These are phyloP conservation scores for Boletus coccyginus DNA, from an alignment of 768 basidiomycete species.

Conservation along the genomic window DNA sequence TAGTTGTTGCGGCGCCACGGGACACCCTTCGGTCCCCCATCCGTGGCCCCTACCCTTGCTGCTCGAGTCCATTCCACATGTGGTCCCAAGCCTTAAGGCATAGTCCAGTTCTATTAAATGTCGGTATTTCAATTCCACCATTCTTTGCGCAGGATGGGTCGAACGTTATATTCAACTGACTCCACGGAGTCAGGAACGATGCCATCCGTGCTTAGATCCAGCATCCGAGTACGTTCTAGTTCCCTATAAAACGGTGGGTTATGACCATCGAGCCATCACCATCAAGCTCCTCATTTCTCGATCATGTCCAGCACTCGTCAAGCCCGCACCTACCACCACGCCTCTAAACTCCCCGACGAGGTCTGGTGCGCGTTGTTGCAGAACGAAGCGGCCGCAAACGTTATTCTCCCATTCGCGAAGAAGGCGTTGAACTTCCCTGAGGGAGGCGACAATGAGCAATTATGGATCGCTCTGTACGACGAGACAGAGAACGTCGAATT, in stretches of 20 bases:
- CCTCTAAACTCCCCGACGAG: constrained; percentile 10
- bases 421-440: constrained; percentile 17
- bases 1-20: background rate
- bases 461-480: constrained; percentile 32
- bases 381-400: constrained; percentile 35
- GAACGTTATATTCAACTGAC: background rate
- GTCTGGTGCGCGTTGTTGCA: constrained; percentile 30
- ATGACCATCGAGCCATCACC: background rate
- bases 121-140: background rate
- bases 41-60: background rate
- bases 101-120: background rate
- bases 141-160: background rate
- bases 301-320: constrained; percentile 12
- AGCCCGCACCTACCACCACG: constrained; percentile 2
- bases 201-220: too few relatives aligned
- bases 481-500: constrained; percentile 8
- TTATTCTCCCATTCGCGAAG: constrained; percentile 38
- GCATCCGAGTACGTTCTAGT: background rate
- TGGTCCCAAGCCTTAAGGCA: background rate
- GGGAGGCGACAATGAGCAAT: background rate
- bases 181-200: background rate
- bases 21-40: background rate
- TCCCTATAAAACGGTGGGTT: too few relatives aligned
- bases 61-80: too few relatives aligned
- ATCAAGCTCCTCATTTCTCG: background rate